phyloP scores from a whole-genome alignment of 371 early-diverging fungal genomes.

The Gilbertella persicaria region DNA sequence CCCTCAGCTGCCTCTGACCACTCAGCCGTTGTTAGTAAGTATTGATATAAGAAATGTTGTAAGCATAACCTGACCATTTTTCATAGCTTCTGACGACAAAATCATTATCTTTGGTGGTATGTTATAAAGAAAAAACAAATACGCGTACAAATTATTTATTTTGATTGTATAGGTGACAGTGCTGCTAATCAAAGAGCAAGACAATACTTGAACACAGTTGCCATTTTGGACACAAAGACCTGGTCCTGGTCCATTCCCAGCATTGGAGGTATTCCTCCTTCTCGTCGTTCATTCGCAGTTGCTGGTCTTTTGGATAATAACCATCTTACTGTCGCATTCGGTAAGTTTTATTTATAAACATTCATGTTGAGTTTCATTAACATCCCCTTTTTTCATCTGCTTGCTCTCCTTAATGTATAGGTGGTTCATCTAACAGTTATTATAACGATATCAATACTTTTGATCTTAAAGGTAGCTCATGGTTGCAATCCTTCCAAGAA shows the following conservation, averaged over 20 bases:
- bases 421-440: constrained; percentile 31
- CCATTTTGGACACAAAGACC: constrained; percentile 41
- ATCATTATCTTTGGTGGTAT: constrained; percentile 52
- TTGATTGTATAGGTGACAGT: constrained; percentile 32
- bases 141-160: background rate
- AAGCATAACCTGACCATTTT: background rate
- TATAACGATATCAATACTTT: constrained; percentile 50
- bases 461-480: constrained; percentile 19
- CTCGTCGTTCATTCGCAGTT: constrained; percentile 41
- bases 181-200: constrained; percentile 20
- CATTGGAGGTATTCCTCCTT: constrained; percentile 38
- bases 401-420: constrained; percentile 9
- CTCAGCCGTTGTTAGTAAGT: constrained; percentile 39
- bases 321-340: constrained; percentile 42
- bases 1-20: constrained; percentile 32
- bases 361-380: too few relatives aligned
- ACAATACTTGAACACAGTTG: constrained; percentile 35
- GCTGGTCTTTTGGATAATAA: constrained; percentile 32
- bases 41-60: constrained; percentile 1
- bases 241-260: constrained; percentile 43
- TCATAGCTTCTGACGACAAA: constrained; percentile 33
- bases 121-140: constrained; percentile 2
- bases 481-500: constrained; percentile 35
- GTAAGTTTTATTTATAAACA: constrained; percentile 25
- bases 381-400: background rate